Percentiles rank a stretch among this genome's conserved stretches.
These are phyloP conservation scores for Firmiana major DNA, from an alignment of 345 rosid species.

Conservation along the genomic window DNA sequence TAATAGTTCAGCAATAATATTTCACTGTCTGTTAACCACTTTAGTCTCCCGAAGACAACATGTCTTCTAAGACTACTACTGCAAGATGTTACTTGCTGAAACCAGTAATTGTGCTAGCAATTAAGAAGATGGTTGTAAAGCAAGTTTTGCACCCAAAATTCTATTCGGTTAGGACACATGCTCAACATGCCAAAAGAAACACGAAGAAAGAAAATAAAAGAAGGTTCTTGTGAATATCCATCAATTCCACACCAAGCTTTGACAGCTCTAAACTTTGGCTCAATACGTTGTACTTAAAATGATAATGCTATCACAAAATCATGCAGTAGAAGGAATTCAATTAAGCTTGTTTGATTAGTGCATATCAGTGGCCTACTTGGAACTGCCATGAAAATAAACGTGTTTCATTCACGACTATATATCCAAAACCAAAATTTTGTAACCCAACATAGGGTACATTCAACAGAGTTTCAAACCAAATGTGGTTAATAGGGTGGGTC, in stretches of 20 bases:
- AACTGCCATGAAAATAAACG: not conserved
- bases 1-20: too few relatives aligned
- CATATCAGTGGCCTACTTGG: not conserved
- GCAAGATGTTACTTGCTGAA: not conserved
- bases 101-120: not conserved
- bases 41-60: not conserved
- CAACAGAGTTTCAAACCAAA: not conserved
- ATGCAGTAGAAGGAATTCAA: not conserved
- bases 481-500: constrained; percentile 30
- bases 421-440: not conserved
- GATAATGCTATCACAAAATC: not conserved
- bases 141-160: not conserved
- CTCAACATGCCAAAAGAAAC: too few relatives aligned
- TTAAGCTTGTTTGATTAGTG: not conserved
- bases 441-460: not conserved
- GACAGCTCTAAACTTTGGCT: not conserved
- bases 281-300: not conserved
- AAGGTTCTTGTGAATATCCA: too few relatives aligned
- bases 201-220: too few relatives aligned
- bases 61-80: not conserved
- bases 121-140: not conserved
- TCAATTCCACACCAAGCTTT: not conserved
- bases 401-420: too few relatives aligned
- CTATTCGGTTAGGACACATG: too few relatives aligned
- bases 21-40: not conserved